phyloP scores from a whole-genome alignment of 2,329 filamentous ascomycete genomes.

The Chrysoporthe austroafricana region DNA sequence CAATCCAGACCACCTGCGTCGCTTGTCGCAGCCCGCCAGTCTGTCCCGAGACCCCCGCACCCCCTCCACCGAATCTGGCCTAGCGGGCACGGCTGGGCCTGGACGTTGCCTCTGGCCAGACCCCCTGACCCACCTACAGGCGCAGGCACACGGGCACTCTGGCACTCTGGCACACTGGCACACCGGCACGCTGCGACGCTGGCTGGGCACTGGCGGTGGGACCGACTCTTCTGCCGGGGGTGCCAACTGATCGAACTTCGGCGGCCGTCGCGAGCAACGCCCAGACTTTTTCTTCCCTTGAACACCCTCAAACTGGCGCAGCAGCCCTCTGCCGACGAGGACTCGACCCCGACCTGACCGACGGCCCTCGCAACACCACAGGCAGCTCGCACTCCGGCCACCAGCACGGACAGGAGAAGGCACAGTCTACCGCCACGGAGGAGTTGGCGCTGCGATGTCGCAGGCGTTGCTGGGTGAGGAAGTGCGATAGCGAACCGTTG shows the following conservation, averaged over 20 bases:
- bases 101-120: constrained; percentile 4
- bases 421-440: neutral
- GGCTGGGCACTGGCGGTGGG: neutral
- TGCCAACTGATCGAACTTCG: constrained; percentile 7
- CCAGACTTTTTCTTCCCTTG: constrained; percentile 14
- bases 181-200: neutral
- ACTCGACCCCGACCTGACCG: neutral
- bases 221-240: neutral
- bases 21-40: neutral
- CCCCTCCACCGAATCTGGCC: neutral
- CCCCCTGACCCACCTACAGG: neutral
- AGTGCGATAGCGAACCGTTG: constrained; percentile 29
- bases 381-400: neutral
- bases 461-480: constrained; percentile 24
- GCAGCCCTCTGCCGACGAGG: neutral
- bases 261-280: constrained; percentile 12
- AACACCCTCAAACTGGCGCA: neutral
- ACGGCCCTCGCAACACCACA: neutral
- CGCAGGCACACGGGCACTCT: neutral
- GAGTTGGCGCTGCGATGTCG: constrained; percentile 26
- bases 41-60: neutral
- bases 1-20: neutral
- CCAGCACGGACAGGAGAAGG: neutral
- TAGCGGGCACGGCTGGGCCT: neutral
- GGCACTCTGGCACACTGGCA: neutral